phyloP scores from a whole-genome alignment of 192 early-diverging fungal species.

The Funneliformis mosseae region DNA sequence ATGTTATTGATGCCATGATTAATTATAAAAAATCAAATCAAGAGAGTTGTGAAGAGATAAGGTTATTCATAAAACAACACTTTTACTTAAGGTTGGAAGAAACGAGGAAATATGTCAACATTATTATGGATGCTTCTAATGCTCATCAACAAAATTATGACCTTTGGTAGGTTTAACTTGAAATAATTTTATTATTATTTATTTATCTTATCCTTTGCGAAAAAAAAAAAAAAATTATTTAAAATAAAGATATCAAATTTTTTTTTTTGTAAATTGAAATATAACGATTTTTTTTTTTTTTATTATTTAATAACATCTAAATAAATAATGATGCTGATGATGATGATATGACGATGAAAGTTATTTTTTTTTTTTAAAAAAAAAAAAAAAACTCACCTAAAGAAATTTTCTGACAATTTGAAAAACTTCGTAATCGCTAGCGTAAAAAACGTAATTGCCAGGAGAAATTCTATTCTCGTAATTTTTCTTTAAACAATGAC shows the following conservation, averaged over 20 bases:
- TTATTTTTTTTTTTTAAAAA: too few relatives aligned
- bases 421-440: conserved; percentile 11
- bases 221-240: too few relatives aligned
- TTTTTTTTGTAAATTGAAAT: too few relatives aligned
- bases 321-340: too few relatives aligned
- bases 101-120: not conserved
- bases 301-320: too few relatives aligned
- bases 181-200: too few relatives aligned
- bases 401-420: conserved; percentile 18
- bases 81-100: not conserved
- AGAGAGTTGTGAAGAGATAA: not conserved
- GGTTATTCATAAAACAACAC: not conserved
- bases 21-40: not conserved
- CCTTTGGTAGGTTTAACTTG: not conserved
- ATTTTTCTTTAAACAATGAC: not conserved
- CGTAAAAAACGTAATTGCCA: not conserved
- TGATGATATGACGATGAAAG: too few relatives aligned
- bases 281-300: too few relatives aligned
- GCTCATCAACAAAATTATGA: not conserved
- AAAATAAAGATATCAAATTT: too few relatives aligned
- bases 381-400: not conserved
- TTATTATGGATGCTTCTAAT: not conserved
- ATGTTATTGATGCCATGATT: not conserved
- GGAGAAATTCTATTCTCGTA: not conserved
- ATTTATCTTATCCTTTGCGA: too few relatives aligned